Conservation (phyloP, 148 eudicot species). For the Vaccinium macrocarpon region DNA sequence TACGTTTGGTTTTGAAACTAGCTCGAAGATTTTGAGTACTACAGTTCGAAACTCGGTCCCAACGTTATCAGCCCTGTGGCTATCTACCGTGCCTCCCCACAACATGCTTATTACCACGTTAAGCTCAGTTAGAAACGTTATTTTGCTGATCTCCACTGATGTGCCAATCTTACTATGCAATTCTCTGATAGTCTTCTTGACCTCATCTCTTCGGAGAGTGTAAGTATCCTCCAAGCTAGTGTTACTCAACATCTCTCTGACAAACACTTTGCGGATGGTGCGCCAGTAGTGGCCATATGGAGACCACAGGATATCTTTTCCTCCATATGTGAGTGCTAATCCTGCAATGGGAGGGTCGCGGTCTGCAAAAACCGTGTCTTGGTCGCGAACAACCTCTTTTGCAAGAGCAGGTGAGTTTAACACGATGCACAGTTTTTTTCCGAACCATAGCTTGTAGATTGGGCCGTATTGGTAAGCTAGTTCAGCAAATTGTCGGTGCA, state of each 20-base stretch:
- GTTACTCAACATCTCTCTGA: constrained; percentile 37
- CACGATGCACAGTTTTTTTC: constrained; percentile 35
- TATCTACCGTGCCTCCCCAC: constrained; percentile 39
- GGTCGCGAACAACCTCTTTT: constrained; percentile 38
- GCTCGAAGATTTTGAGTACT: neutral
- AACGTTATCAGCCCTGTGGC: constrained; percentile 5
- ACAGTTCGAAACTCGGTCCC: constrained; percentile 25
- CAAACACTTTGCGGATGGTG: constrained; percentile 38
- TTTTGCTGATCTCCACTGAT: constrained; percentile 24
- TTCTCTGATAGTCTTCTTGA: constrained; percentile 18
- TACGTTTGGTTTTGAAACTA: constrained; percentile 36
- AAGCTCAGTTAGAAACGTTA: constrained; percentile 20
- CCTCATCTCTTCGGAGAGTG: constrained; percentile 30
- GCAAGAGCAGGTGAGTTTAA: constrained; percentile 37
- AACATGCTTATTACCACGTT: constrained; percentile 34
- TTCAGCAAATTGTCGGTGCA: constrained; percentile 26
- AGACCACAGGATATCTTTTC: constrained; percentile 24
- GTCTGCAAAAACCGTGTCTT: constrained; percentile 39
- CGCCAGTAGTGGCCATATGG: constrained; percentile 37
- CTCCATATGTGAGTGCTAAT: constrained; percentile 14
- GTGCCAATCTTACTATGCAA: constrained; percentile 12
- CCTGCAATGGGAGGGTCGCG: constrained; percentile 35
- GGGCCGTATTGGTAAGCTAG: constrained; percentile 37
- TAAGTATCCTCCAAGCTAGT: constrained; percentile 35
- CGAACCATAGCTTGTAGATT: constrained; percentile 29